phyloP scores from a whole-genome alignment of 495 filamentous ascomycete genomes.

The Aspergillus diversus region DNA sequence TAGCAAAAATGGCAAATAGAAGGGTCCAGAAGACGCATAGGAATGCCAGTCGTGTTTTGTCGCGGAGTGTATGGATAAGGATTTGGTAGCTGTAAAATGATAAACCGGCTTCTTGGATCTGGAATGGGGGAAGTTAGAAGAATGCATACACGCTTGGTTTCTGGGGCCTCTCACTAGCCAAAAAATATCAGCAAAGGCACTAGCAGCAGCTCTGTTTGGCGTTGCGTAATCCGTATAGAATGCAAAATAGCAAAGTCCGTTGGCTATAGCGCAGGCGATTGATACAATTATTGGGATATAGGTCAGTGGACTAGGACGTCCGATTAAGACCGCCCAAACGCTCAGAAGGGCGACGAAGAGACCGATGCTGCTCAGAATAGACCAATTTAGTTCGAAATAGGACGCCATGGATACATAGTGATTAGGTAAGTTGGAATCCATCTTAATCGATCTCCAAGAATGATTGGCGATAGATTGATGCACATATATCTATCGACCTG shows the following conservation, averaged over 20 bases:
- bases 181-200: constrained; percentile 35
- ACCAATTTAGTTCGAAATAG: constrained; percentile 41
- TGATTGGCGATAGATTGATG: too few relatives aligned
- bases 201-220: constrained; percentile 27
- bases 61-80: constrained; percentile 32
- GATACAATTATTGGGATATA: constrained; percentile 37
- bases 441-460: too few relatives aligned
- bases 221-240: constrained; percentile 33
- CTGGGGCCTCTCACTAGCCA: constrained; percentile 31
- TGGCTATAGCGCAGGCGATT: constrained; percentile 32
- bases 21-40: constrained; percentile 36
- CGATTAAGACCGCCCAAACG: constrained; percentile 33
- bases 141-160: neutral
- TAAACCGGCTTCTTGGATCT: constrained; percentile 44
- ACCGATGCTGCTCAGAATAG: constrained; percentile 40
- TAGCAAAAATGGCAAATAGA: constrained; percentile 24
- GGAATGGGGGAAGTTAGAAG: neutral
- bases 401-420: too few relatives aligned
- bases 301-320: constrained; percentile 28
- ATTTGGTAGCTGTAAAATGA: constrained; percentile 46
- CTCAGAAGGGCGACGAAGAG: constrained; percentile 33
- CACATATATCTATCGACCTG: too few relatives aligned
- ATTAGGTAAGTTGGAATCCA: too few relatives aligned
- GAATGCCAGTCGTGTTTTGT: constrained; percentile 26
- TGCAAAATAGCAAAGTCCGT: constrained; percentile 41